Evolutionary conservation across 768 basidiomycete species (phyloP).

Genomic region (Tricholoma terreum): DNA sequence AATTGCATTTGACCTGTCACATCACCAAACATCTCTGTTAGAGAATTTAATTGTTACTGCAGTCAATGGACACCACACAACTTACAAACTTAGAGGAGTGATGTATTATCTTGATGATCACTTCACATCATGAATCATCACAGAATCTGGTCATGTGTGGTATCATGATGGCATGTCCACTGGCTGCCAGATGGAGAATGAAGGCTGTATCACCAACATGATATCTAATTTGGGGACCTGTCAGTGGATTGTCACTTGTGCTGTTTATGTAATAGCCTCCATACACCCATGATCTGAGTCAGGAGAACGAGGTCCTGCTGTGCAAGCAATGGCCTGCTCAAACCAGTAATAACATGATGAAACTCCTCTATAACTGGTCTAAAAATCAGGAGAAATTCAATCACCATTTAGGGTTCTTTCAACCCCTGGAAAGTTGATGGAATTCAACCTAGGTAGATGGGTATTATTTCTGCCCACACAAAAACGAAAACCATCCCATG

Average conservation of each 20-base stretch:
- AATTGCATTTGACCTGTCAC: slow-evolving; percentile 5
- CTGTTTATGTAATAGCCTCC: background rate
- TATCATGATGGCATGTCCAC: slow-evolving; percentile 19
- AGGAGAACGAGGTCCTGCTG: background rate
- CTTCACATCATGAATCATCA: slow-evolving; percentile 16
- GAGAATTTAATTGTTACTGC: background rate
- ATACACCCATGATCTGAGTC: background rate
- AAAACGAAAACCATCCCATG: too few species aligned
- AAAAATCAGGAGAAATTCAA: too few species aligned
- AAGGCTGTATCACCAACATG: too few species aligned
- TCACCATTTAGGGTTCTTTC: too few species aligned
- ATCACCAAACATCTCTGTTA: background rate
- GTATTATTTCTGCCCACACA: too few species aligned
- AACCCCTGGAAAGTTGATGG: too few species aligned
- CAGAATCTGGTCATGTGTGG: slow-evolving; percentile 14
- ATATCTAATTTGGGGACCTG: too few species aligned
- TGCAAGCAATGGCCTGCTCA: background rate
- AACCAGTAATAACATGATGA: too few species aligned
- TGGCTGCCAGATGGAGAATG: background rate
- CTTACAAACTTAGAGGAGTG: slow-evolving; percentile 11
- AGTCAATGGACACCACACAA: background rate
- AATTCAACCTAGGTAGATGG: too few species aligned
- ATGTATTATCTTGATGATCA: slow-evolving; percentile 19
- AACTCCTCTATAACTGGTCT: too few species aligned
- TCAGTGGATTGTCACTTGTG: too few species aligned